Evolutionary conservation across 1,284 basidiomycete species (phyloP), one percentile per base, ranked within the genome.

Genomic region (Schizophyllum amplum): DNA sequence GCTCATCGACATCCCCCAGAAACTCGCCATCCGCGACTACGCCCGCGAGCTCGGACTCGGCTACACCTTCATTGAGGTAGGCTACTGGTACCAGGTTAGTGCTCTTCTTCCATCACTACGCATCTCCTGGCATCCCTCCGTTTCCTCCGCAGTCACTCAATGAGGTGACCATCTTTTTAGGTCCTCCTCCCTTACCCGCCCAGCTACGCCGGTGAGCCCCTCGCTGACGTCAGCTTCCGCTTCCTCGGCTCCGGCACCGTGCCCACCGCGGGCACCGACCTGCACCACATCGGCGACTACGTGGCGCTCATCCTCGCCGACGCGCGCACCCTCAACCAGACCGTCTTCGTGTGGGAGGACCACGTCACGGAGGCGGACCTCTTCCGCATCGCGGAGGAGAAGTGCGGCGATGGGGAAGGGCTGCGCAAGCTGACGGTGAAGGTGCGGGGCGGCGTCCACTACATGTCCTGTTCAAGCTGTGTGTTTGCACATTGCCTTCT

Each of bases 271-370:
- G 25, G 59, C 26, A 63, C 57, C 5, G 54, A 60, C 26, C n/a
- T 48, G 25, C 48, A 21, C 11, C 60, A 62, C 47, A 53, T 61
- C 33, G 61, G 61, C 6, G 47, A 47, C 15, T 59, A 51, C 50
- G 55, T 59, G 4, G 57, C 60, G 9, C 47, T 24, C n/a, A 59
- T 62, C 55, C 54, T 62, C 21, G n/a, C 27, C 13, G 62, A 63
- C 48, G 24, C n/a, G 20, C 59, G 62, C 20, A 63, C 62, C 17
- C 33, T 62, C 46, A 63, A 63, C 59, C 42, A 57, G 26, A 57
- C 50, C 26, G 61, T 63, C 4, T 23, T 52, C 33, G 17, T 42
- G 13, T 42, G 33, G 33, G 33, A 42, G 33, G 33, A 42, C 17
- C 13, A 42, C 13, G 17, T 42, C 33, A 42, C 33, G 33, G 11